These are phyloP conservation scores for Alternaria novae-zelandiae DNA, from an alignment of 2,329 filamentous ascomycete genomes.

Conservation along the genomic window DNA sequence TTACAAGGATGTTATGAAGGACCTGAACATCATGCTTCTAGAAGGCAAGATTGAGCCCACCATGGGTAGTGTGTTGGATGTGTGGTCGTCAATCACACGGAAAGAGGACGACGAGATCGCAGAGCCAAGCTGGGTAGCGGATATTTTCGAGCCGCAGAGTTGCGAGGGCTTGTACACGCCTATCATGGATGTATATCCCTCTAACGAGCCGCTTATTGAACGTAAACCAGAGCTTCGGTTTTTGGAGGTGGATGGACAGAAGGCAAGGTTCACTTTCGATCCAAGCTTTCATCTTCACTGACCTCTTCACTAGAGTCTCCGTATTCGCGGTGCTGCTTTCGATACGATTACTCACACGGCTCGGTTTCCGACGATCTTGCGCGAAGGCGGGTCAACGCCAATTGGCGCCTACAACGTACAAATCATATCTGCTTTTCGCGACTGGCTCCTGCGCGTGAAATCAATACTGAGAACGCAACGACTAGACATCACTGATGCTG, in stretches of 20 bases:
- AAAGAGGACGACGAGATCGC: neutral
- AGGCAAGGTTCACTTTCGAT: too few relatives aligned
- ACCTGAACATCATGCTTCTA: neutral
- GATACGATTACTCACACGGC: neutral
- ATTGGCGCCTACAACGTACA: neutral
- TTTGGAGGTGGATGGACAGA: too few relatives aligned
- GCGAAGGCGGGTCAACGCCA: neutral
- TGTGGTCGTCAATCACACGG: neutral
- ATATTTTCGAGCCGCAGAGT: too few relatives aligned
- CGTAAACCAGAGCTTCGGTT: neutral
- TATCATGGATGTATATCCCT: neutral
- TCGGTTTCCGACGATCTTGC: neutral
- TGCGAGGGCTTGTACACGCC: neutral
- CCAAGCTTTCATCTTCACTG: neutral
- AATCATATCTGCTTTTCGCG: neutral
- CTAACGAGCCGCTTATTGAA: fast-evolving
- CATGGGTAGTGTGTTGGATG: neutral
- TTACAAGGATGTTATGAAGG: neutral
- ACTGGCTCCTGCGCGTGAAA: neutral
- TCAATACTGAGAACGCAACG: neutral
- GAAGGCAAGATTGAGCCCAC: neutral
- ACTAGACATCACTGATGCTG: neutral
- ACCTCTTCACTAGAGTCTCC: neutral
- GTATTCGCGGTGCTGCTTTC: neutral
- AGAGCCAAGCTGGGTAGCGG: neutral